phyloP scores from a whole-genome alignment of 306 rosid species.

The Nissolia schottii region DNA sequence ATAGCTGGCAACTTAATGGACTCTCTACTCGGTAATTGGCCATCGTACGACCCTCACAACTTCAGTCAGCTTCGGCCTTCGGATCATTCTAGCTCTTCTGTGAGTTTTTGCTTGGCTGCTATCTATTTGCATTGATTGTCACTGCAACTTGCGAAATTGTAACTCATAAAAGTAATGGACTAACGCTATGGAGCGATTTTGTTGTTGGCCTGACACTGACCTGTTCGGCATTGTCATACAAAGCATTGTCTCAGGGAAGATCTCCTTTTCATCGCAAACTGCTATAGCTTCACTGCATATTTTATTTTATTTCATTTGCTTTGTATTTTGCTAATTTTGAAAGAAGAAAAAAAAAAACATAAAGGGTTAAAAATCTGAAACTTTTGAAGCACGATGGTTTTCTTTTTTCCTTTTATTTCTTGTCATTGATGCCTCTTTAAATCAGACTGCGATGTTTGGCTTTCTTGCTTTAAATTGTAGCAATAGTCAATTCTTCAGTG shows the following conservation, averaged over 20 bases:
- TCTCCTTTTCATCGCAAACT: conserved; percentile 3
- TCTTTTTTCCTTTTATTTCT: background rate
- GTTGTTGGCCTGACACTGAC: conserved; percentile 1
- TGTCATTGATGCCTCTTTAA: background rate
- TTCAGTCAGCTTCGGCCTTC: conserved; percentile 90
- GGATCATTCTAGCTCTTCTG: conserved; percentile 84
- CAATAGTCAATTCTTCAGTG: background rate
- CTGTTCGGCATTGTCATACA: background rate
- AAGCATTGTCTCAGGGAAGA: conserved; percentile 3
- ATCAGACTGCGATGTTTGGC: background rate
- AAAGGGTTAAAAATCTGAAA: background rate
- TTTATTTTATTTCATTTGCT: background rate
- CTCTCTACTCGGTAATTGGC: conserved; percentile 79
- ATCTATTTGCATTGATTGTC: background rate
- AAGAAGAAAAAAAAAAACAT: background rate
- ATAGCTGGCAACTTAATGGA: conserved; percentile 53
- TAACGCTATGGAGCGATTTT: background rate
- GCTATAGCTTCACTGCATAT: background rate
- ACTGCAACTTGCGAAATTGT: background rate
- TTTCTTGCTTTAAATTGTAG: conserved; percentile 15
- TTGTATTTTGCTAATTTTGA: background rate
- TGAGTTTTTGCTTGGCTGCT: conserved; percentile 22
- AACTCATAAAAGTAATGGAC: background rate
- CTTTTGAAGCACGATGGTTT: conserved; percentile 7
- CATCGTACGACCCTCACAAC: conserved; percentile 87